Percentiles rank a stretch among this genome's conserved stretches.
Conservation (phyloP, 2,329 filamentous ascomycete genomes). For the Diplocarpon mali region DNA sequence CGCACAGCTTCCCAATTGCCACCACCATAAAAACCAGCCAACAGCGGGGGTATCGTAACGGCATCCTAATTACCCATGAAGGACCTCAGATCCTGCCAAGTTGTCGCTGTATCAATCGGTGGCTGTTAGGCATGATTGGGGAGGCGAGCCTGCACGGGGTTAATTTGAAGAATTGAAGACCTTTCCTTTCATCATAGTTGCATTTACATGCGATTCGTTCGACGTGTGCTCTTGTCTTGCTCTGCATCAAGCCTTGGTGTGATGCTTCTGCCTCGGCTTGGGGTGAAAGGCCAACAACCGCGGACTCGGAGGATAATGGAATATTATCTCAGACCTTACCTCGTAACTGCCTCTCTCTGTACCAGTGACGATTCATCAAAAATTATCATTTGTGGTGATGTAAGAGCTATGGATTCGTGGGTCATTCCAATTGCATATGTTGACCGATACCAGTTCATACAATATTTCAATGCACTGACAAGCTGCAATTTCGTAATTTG, state of each 20-base stretch:
- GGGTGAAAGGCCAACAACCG: too few relatives aligned
- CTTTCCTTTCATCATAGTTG: slow-evolving; percentile 19
- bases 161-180: slow-evolving; percentile 9
- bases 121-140: slow-evolving; percentile 10
- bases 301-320: too few relatives aligned
- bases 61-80: slow-evolving; percentile 4
- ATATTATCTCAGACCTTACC: too few relatives aligned
- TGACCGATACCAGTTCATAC: too few relatives aligned
- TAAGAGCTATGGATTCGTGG: too few relatives aligned
- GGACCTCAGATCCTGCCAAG: slow-evolving; percentile 2
- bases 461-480: too few relatives aligned
- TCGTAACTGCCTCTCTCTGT: too few relatives aligned
- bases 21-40: slow-evolving; percentile 1
- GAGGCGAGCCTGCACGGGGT: slow-evolving; percentile 6
- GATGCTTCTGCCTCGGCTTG: slow-evolving; percentile 1
- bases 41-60: slow-evolving; percentile 1
- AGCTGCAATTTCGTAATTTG: too few relatives aligned
- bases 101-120: slow-evolving; percentile 3
- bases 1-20: slow-evolving; percentile 4
- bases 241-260: slow-evolving; percentile 14
- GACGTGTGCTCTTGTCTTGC: slow-evolving; percentile 13
- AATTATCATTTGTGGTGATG: too few relatives aligned
- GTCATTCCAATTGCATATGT: too few relatives aligned
- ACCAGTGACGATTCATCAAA: too few relatives aligned
- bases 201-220: slow-evolving; percentile 12